A percentile compares a stretch with the other conserved stretches of the same genome.
Conservation (phyloP, 805 yeast genomes). For the Teunomyces stri region DNA sequence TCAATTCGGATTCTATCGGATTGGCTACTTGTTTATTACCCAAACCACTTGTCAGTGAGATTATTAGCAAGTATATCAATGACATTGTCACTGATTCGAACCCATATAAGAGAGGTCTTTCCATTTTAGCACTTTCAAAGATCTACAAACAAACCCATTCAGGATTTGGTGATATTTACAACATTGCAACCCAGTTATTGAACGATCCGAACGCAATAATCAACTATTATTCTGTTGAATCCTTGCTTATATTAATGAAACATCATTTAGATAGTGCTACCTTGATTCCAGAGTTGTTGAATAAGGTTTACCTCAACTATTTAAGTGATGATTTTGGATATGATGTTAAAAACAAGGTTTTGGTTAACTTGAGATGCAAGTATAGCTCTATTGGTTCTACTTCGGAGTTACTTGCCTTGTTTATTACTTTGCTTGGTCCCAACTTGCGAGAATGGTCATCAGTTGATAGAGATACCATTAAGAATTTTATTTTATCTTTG, state of each 20-base stretch:
- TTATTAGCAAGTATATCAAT: conserved; percentile 42
- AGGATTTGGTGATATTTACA: conserved; percentile 44
- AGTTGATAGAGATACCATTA: conserved; percentile 19
- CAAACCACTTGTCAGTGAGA: conserved; percentile 18
- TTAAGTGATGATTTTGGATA: conserved; percentile 36
- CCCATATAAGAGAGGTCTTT: conserved; percentile 56
- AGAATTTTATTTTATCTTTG: conserved; percentile 25
- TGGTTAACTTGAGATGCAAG: conserved; percentile 37
- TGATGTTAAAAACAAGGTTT: conserved; percentile 30
- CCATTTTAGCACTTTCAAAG: conserved; percentile 28
- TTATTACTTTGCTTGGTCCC: conserved; percentile 40
- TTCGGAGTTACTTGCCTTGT: conserved; percentile 25
- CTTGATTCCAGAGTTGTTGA: conserved; percentile 42
- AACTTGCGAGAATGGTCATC: conserved; percentile 22
- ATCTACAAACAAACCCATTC: conserved; percentile 26
- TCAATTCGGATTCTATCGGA: conserved; percentile 61
- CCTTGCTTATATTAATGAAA: conserved; percentile 55
- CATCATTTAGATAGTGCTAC: conserved; percentile 48
- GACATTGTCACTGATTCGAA: conserved; percentile 62
- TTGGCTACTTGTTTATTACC: conserved; percentile 31
- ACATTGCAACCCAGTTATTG: conserved; percentile 57
- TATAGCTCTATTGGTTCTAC: conserved; percentile 24
- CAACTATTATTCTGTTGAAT: conserved; percentile 67
- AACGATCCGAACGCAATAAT: conserved; percentile 85
- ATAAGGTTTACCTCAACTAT: conserved; percentile 27